phyloP scores from a whole-genome alignment of 2,329 filamentous ascomycete genomes.

The Monilinia laxa region DNA sequence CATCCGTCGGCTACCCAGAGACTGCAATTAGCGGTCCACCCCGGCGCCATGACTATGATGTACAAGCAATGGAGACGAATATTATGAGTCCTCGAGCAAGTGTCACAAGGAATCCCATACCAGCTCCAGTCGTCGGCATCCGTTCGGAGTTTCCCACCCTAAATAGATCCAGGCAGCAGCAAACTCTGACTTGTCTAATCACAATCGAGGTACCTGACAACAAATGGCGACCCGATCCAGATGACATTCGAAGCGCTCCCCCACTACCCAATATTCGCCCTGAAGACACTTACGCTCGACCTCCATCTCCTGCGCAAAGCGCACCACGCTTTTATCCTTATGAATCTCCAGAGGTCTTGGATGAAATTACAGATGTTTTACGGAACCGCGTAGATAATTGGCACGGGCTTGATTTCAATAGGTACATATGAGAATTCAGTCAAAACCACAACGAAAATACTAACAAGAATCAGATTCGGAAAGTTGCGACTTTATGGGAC shows the following conservation, averaged over 20 bases:
- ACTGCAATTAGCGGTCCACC: slow-evolving; percentile 66
- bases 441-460: neutral
- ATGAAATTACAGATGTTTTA: slow-evolving; percentile 83
- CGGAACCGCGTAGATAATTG: slow-evolving; percentile 93
- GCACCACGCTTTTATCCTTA: slow-evolving; percentile 64
- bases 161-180: slow-evolving; percentile 86
- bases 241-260: slow-evolving; percentile 65
- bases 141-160: slow-evolving; percentile 96
- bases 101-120: slow-evolving; percentile 79
- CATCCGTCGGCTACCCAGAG: slow-evolving; percentile 78
- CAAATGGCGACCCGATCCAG: slow-evolving; percentile 83
- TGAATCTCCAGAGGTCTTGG: slow-evolving; percentile 72
- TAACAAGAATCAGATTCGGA: slow-evolving; percentile 66
- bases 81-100: slow-evolving; percentile 69
- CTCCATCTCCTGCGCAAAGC: slow-evolving; percentile 56
- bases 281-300: slow-evolving; percentile 55
- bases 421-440: slow-evolving; percentile 47
- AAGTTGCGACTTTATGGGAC: slow-evolving; percentile 87
- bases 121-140: slow-evolving; percentile 86
- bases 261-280: slow-evolving; percentile 46
- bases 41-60: slow-evolving; percentile 88
- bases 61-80: slow-evolving; percentile 91
- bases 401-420: slow-evolving; percentile 91
- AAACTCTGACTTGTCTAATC: slow-evolving; percentile 89
- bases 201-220: slow-evolving; percentile 92